These are phyloP conservation scores for Blastomyces silverae DNA, from an alignment of 2,329 filamentous ascomycete genomes.

Conservation along the genomic window DNA sequence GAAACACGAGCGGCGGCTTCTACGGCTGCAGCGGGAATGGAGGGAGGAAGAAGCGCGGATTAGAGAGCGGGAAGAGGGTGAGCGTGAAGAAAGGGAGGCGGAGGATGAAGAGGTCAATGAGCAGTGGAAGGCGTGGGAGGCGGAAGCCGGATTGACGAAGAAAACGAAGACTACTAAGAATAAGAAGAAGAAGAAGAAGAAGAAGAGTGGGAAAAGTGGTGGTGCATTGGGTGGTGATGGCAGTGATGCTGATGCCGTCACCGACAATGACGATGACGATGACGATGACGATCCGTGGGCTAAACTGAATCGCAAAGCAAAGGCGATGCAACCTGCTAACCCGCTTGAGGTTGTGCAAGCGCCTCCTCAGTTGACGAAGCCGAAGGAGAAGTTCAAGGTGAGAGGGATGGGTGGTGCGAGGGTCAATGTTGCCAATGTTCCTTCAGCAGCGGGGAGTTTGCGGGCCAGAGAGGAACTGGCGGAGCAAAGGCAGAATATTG, in stretches of 20 bases:
- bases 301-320: conserved; percentile 60
- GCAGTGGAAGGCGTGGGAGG: conserved; percentile 57
- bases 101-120: conserved; percentile 57
- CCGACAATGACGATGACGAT: conserved; percentile 37
- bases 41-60: conserved; percentile 47
- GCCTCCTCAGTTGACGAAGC: conserved; percentile 63
- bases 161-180: conserved; percentile 53
- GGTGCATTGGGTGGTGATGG: conserved; percentile 50
- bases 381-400: conserved; percentile 58
- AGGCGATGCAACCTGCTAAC: conserved; percentile 42
- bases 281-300: conserved; percentile 63
- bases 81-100: conserved; percentile 60
- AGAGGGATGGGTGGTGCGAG: conserved; percentile 51
- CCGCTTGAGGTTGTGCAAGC: conserved; percentile 57
- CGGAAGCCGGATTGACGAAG: conserved; percentile 46
- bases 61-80: conserved; percentile 72
- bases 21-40: conserved; percentile 54
- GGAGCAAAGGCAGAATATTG: conserved; percentile 61
- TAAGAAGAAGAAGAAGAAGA: conserved; percentile 58
- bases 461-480: conserved; percentile 65
- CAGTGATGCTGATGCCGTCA: conserved; percentile 33
- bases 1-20: conserved; percentile 74
- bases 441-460: conserved; percentile 62
- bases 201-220: conserved; percentile 53
- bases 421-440: conserved; percentile 62